Conservation (phyloP, 1,139 yeast genomes). For the Pichia norvegensis region DNA sequence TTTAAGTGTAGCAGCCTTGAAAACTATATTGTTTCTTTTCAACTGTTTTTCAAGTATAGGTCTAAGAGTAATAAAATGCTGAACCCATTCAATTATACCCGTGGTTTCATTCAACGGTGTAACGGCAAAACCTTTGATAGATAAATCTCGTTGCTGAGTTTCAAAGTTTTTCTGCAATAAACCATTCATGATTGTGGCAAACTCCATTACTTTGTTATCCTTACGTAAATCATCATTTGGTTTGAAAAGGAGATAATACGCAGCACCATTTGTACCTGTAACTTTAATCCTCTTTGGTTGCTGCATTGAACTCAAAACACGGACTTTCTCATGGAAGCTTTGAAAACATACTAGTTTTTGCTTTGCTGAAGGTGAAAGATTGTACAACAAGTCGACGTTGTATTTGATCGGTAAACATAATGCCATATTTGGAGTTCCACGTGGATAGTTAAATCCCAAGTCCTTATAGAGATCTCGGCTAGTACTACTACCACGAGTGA, state of each 20-base stretch:
- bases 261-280: conserved; percentile 68
- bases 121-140: conserved; percentile 79
- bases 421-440: conserved; percentile 44
- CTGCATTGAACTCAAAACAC: conserved; percentile 73
- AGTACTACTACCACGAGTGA: conserved; percentile 9
- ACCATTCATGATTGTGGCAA: conserved; percentile 80
- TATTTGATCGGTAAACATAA: conserved; percentile 77
- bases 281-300: conserved; percentile 75
- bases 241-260: conserved; percentile 73
- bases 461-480: conserved; percentile 30
- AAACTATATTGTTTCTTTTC: conserved; percentile 5
- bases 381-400: conserved; percentile 57
- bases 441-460: conserved; percentile 38
- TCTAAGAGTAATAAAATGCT: conserved; percentile 73
- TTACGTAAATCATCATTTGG: conserved; percentile 87
- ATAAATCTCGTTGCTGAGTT: conserved; percentile 62
- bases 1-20: conserved; percentile 10
- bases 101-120: conserved; percentile 78
- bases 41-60: conserved; percentile 40
- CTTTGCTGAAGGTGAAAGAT: conserved; percentile 27
- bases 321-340: conserved; percentile 55
- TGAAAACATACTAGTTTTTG: conserved; percentile 41
- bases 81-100: conserved; percentile 93
- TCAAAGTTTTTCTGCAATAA: conserved; percentile 59
- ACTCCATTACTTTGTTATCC: conserved; percentile 91